phyloP scores from a whole-genome alignment of 768 basidiomycete species.

The Arthromyces matolae region DNA sequence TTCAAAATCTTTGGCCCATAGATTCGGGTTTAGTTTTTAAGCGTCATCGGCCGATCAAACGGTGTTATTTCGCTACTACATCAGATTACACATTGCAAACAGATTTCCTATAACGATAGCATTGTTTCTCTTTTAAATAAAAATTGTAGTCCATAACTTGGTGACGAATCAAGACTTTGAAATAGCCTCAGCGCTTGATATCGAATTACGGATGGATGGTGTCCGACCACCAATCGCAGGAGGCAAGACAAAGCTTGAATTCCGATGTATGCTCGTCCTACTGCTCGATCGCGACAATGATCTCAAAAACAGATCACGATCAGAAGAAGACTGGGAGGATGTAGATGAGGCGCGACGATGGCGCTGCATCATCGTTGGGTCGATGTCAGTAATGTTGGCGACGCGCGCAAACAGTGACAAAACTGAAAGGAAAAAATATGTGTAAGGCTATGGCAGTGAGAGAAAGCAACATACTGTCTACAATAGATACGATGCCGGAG shows the following conservation, averaged over 20 bases:
- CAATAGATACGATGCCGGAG: constrained; percentile 76
- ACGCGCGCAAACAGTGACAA: constrained; percentile 75
- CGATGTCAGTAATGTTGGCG: constrained; percentile 69
- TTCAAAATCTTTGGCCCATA: not conserved
- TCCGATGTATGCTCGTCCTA: constrained; percentile 31
- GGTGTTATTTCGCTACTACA: no score
- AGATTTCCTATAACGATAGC: not conserved
- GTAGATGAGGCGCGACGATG: constrained; percentile 76
- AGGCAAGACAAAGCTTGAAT: constrained; percentile 31
- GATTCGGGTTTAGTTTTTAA: constrained; percentile 4
- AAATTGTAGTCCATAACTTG: no score
- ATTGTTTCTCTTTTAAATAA: no score
- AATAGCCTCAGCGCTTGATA: constrained; percentile 19
- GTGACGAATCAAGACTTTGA: constrained; percentile 3
- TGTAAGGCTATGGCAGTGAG: no score
- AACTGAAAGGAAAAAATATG: no score
- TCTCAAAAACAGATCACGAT: constrained; percentile 33
- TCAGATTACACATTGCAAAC: no score
- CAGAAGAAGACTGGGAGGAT: constrained; percentile 56
- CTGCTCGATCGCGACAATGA: constrained; percentile 45
- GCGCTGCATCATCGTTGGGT: constrained; percentile 74
- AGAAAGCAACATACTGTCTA: constrained; percentile 57
- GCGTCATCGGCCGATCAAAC: constrained; percentile 2
- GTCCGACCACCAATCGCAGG: constrained; percentile 23
- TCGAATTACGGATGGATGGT: constrained; percentile 15